Conservation (phyloP, 2,329 filamentous ascomycete genomes). For the Coleophoma eucalyptorum region DNA sequence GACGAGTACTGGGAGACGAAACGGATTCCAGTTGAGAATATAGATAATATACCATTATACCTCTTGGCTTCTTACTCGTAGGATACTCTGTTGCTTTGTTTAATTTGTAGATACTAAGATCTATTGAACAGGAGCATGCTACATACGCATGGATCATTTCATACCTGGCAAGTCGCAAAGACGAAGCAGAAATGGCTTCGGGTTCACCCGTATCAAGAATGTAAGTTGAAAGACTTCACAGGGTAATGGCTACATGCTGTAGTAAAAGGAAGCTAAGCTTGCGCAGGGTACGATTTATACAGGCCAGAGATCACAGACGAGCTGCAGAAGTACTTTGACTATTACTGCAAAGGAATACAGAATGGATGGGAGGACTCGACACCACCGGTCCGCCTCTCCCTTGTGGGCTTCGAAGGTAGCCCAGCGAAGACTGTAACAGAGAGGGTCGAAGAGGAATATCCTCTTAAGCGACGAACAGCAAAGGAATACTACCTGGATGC, state of each 20-base stretch:
- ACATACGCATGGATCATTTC: slow-evolving; percentile 5
- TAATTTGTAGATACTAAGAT: not conserved
- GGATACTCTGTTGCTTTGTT: not conserved
- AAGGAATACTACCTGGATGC: not conserved
- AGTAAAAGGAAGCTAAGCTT: slow-evolving; percentile 31
- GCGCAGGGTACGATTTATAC: slow-evolving; percentile 38
- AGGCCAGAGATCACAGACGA: slow-evolving; percentile 29
- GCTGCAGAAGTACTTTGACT: slow-evolving; percentile 39
- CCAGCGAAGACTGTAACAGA: not conserved
- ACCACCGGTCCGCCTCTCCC: slow-evolving; percentile 36
- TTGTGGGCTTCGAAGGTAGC: not conserved
- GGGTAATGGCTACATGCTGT: slow-evolving; percentile 14
- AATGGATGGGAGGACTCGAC: slow-evolving; percentile 42
- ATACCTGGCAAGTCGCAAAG: not conserved
- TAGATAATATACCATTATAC: slow-evolving; percentile 2
- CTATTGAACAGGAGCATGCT: slow-evolving; percentile 1
- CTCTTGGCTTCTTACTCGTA: slow-evolving; percentile 3
- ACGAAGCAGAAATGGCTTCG: slow-evolving; percentile 3
- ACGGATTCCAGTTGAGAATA: slow-evolving; percentile 1
- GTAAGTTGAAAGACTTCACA: not conserved
- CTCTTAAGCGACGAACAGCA: not conserved
- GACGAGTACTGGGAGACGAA: slow-evolving; percentile 7
- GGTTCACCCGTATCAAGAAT: too few relatives aligned
- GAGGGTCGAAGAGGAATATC: not conserved
- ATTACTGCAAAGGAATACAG: slow-evolving; percentile 34